Base-by-base conservation (phyloP, 371 early-diverging fungal species). In the Mortierella sp. region DNA sequence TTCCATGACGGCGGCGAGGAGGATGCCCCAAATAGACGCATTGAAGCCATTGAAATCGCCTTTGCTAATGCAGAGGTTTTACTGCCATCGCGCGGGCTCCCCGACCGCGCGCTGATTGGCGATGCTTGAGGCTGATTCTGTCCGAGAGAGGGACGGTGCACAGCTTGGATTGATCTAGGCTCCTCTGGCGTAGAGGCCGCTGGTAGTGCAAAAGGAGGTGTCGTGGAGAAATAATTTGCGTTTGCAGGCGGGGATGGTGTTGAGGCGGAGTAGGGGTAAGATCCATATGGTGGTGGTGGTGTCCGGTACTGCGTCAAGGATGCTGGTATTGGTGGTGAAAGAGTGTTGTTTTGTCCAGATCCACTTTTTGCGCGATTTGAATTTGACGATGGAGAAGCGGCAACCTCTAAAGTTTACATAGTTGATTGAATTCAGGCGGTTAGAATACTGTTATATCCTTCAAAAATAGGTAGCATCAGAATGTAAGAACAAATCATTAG, bases 21-120 rank as follows among this genome's bases (percentile, higher is more conserved):
- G 6, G 85, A 67, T 3, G 68, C 68, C 4, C 91, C 89, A 86
- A 92, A 89, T 15, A 92, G 81, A 11, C 89, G 86, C 48, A 84
- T 86, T 2, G 91, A 87, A 0, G 91, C 91, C 76, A 86, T 86
- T 1, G 90, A 88, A 4, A 92, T 66, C 5, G 92, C 92, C 67
- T 86, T 89, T 43, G 90, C 89, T 10, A 92, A 62, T 0, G 88
- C 90, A 0, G 91, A 90, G 0, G 87, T 78, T 28, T 70, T 86
- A 4, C 88, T 87, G 0, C 73, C 67, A 41, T 76, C 77, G 1
- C 81, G 67, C 3, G 81, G 81, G 38, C 81, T 80, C 22, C 75
- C 74, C 10, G 83, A 74, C 11, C 77, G 70, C 7, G 66, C 65
- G n/a, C 72, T 73, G 32, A 64, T 50, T 24, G 70, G 69, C 32